Percentiles rank a stretch among this genome's conserved stretches.
Conservation (phyloP, 1,284 basidiomycete species). For the Melampsora americana region DNA sequence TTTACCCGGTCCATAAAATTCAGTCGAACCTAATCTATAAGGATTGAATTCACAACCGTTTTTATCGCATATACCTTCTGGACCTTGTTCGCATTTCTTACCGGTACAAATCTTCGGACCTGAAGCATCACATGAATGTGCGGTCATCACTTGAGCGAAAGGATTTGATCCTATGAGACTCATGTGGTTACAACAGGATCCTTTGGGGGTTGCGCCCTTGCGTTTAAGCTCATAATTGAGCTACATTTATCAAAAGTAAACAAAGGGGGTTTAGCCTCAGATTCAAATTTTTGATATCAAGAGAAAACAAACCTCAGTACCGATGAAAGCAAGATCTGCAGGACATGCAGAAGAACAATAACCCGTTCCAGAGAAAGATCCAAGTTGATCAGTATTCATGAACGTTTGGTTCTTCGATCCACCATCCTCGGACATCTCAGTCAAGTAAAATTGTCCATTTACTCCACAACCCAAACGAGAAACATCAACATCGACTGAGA, state of each 20-base stretch:
- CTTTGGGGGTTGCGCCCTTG: constrained; percentile 56
- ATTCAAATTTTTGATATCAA: not conserved
- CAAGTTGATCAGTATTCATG: not conserved
- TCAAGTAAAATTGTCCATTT: constrained; percentile 57
- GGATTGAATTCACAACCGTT: not conserved
- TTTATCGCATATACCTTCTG: not conserved
- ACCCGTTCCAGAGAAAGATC: constrained; percentile 46
- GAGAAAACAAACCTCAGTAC: constrained; percentile 58
- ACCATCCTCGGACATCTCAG: constrained; percentile 51
- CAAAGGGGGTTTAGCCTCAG: constrained; percentile 6
- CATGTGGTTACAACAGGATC: constrained; percentile 58
- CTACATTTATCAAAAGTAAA: constrained; percentile 55
- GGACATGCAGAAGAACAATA: constrained; percentile 55
- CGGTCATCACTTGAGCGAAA: constrained; percentile 14
- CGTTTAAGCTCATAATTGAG: constrained; percentile 47
- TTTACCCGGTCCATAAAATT: no score
- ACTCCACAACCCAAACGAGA: constrained; percentile 44
- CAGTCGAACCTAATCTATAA: no score
- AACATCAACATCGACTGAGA: constrained; percentile 36
- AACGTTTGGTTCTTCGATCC: constrained; percentile 44
- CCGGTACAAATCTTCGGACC: not conserved
- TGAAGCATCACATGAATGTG: constrained; percentile 1
- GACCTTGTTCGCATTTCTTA: constrained; percentile 5
- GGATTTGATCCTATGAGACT: constrained; percentile 55
- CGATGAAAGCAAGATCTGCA: constrained; percentile 62